A percentile compares a stretch with the other conserved stretches of the same genome.
These are phyloP conservation scores for Anacardium occidentale DNA, from an alignment of 345 rosid genomes.

Conservation along the genomic window DNA sequence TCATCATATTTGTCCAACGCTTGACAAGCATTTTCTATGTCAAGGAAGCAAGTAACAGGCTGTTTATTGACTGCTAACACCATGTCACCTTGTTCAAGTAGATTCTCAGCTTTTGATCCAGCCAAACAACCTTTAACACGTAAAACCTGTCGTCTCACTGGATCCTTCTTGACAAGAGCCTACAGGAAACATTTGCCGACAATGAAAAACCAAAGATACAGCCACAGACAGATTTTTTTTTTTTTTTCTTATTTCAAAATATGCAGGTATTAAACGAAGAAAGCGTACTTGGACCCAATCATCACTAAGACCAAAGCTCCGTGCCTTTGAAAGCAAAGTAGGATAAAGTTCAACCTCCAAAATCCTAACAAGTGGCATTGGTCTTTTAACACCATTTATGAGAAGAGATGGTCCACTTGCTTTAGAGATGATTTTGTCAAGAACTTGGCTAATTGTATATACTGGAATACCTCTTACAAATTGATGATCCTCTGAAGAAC, in stretches of 20 bases:
- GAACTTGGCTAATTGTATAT: conserved; percentile 67
- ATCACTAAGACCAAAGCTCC: conserved; percentile 84
- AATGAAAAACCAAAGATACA: neutral
- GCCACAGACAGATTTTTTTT: neutral
- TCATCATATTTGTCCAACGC: conserved; percentile 49
- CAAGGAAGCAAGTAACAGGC: conserved; percentile 86
- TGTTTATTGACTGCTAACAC: conserved; percentile 81
- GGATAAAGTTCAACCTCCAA: conserved; percentile 91
- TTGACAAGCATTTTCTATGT: conserved; percentile 82
- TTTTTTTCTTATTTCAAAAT: neutral
- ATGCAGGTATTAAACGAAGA: conserved; percentile 2
- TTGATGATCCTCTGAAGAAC: conserved; percentile 84
- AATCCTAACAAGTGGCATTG: conserved; percentile 86
- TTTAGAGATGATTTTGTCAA: conserved; percentile 66
- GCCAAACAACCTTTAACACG: conserved; percentile 93
- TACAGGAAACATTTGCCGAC: conserved; percentile 27
- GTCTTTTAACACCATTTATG: conserved; percentile 77
- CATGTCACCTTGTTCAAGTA: conserved; percentile 93
- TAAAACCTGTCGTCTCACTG: conserved; percentile 78
- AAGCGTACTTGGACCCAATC: conserved; percentile 76
- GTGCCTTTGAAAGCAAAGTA: conserved; percentile 88
- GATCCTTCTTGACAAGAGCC: conserved; percentile 87
- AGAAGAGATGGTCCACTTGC: conserved; percentile 71
- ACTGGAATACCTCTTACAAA: conserved; percentile 88
- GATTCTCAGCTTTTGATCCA: conserved; percentile 84